A percentile compares a stretch with the other conserved stretches of the same genome.
Conservation (phyloP, 306 rosid species). For the Gastrolobium villosum region DNA sequence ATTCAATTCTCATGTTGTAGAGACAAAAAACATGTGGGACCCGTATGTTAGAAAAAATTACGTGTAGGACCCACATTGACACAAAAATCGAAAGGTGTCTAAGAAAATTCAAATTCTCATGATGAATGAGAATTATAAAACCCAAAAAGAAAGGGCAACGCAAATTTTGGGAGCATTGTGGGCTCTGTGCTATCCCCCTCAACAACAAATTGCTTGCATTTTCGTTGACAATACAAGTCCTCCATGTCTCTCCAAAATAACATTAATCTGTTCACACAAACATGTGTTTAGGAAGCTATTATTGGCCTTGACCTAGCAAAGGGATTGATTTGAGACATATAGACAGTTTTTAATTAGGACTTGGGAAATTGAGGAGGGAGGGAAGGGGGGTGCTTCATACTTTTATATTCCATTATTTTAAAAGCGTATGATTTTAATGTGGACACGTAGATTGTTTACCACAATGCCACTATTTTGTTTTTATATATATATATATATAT, state of each 20-base stretch:
- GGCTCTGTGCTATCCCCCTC: constrained; percentile 34
- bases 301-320: background rate
- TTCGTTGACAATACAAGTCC: constrained; percentile 8
- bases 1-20: too few relatives aligned
- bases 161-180: background rate
- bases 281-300: background rate
- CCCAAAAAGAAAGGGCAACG: background rate
- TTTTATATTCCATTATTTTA: too few relatives aligned
- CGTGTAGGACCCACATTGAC: too few relatives aligned
- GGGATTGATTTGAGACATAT: background rate
- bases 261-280: background rate
- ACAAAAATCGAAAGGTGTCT: too few relatives aligned
- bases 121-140: too few relatives aligned
- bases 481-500: background rate
- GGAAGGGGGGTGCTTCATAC: too few relatives aligned
- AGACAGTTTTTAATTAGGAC: background rate
- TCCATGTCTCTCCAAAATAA: constrained; percentile 5
- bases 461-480: background rate
- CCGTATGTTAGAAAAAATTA: too few relatives aligned
- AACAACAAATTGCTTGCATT: constrained; percentile 37
- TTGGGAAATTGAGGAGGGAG: background rate
- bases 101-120: too few relatives aligned
- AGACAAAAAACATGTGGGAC: too few relatives aligned
- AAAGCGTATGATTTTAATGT: background rate
- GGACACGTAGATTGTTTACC: background rate